Evolutionary conservation across 768 basidiomycete genomes (phyloP).

Genomic region (Amyloporia xantha): DNA sequence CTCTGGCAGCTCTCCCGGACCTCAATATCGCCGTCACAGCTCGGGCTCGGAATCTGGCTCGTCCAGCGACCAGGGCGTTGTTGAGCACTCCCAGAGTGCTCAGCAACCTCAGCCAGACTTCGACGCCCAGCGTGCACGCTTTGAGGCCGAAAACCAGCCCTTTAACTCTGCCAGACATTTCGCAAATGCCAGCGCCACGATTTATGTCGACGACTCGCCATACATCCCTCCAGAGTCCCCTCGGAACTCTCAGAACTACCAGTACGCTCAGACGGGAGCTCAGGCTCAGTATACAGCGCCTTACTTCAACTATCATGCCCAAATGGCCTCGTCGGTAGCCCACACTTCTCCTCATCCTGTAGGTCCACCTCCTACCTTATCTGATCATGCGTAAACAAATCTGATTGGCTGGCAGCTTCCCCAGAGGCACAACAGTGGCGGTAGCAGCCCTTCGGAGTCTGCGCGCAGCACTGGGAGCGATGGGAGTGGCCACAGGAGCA

Average conservation of each 20-base stretch:
- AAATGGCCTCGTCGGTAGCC: slow-evolving; percentile 6
- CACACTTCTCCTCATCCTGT: slow-evolving; percentile 7
- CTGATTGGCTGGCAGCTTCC: slow-evolving; percentile 6
- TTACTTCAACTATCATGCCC: slow-evolving; percentile 1
- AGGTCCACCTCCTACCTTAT: slow-evolving; percentile 9
- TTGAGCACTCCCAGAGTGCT: slow-evolving; percentile 5
- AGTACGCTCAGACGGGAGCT: slow-evolving; percentile 7
- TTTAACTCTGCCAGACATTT: slow-evolving; percentile 4
- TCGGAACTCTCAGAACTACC: neutral
- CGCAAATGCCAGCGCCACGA: slow-evolving; percentile 7
- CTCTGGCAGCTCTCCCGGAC: slow-evolving; percentile 7
- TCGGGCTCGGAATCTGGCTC: slow-evolving; percentile 15
- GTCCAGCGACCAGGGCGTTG: slow-evolving; percentile 9
- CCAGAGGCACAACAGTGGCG: slow-evolving; percentile 8
- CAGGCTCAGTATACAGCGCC: slow-evolving; percentile 1
- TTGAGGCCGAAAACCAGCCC: slow-evolving; percentile 7
- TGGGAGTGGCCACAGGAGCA: slow-evolving; percentile 7
- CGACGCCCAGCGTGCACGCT: slow-evolving; percentile 5
- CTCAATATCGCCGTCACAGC: slow-evolving; percentile 7
- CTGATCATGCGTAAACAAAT: slow-evolving; percentile 7
- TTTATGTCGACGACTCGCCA: slow-evolving; percentile 15
- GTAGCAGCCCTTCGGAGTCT: slow-evolving; percentile 12
- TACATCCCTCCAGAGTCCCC: slow-evolving; percentile 12
- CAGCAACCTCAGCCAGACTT: slow-evolving; percentile 7
- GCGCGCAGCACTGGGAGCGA: slow-evolving; percentile 9